A percentile compares a stretch with the other conserved stretches of the same genome.
These are phyloP conservation scores for Rhodotorula paludigena DNA, from an alignment of 768 basidiomycete species.

Conservation along the genomic window DNA sequence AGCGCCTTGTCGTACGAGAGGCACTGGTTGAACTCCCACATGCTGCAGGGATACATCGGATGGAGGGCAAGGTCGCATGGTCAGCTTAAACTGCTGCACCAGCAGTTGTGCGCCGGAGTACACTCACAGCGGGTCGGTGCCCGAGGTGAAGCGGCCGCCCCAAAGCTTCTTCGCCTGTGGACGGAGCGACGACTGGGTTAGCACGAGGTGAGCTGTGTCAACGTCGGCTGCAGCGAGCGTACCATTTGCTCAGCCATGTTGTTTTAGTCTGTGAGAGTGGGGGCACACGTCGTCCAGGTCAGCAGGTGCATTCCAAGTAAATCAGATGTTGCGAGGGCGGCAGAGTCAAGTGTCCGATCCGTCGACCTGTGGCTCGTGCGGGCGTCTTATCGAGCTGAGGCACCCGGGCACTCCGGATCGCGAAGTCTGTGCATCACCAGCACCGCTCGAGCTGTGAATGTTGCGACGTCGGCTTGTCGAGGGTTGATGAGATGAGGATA, in stretches of 20 bases:
- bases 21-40: slow-evolving; percentile 97
- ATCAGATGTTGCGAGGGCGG: neutral
- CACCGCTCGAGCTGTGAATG: too few relatives aligned
- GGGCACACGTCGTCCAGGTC: neutral
- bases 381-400: too few relatives aligned
- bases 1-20: slow-evolving; percentile 90
- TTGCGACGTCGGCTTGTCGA: too few relatives aligned
- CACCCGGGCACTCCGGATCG: too few relatives aligned
- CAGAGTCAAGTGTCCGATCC: neutral
- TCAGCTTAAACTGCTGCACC: neutral
- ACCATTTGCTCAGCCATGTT: slow-evolving; percentile 35
- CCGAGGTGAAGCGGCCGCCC: slow-evolving; percentile 83
- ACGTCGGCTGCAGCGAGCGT: neutral
- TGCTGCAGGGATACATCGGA: slow-evolving; percentile 55
- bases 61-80: neutral
- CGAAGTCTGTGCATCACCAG: too few relatives aligned
- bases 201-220: neutral
- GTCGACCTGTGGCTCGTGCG: too few relatives aligned
- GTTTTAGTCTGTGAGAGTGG: neutral
- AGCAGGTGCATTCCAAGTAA: neutral
- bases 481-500: too few relatives aligned
- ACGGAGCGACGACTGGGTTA: neutral
- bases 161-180: slow-evolving; percentile 62
- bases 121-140: slow-evolving; percentile 75
- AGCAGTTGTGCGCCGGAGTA: too few relatives aligned